Base-by-base conservation (phyloP, 805 yeast genomes). In the Hanseniaspora nectarophila region DNA sequence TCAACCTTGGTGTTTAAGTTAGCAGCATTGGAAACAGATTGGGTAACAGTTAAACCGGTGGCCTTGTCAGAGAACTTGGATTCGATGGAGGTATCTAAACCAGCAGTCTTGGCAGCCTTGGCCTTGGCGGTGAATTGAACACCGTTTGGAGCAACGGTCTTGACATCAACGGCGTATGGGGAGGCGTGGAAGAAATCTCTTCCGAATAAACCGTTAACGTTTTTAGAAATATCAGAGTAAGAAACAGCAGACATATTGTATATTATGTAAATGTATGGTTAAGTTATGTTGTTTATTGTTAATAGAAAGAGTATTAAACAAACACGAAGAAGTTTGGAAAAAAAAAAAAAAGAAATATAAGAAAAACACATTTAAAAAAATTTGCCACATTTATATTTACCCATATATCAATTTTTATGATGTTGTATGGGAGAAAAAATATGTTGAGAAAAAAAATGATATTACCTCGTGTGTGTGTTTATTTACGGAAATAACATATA, bases 1-100 rank as follows among this genome's bases (percentile, higher is more conserved):
- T 90, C 97, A 62, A 92, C 77, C 78, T 87, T 90, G 74, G 97
- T 85, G 76, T 80, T 83, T 67, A 92, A 75, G 59, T 83, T 77
- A 71, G 90, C 90, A 70, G 94, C 82, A 63, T 95, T 86, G 74
- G 89, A 82, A 96, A 97, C 89, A 67, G 96, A 95, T 77, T 92
- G 97, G 61, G 96, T 88, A 66, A 92, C 74, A 59, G 96, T 80
- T 65, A 92, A 75, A 58, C 97, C 97, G 57, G 92, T 75, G 57
- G 88, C 77, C 77, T 87, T 87, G 80, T 92, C 98, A 56, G 85
- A 72, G 76, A 82, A 85, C 76, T 85, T 87, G 63, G 94, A 85
- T 73, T 92, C 97, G 55, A 92, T 73, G 65, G 83, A 79, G 61
- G 95, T 95, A 57, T 89, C 80, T 61, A 92, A 80, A 61, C 94